phyloP scores from a whole-genome alignment of 108 stramenopile species.

The Ochromonas danica region DNA sequence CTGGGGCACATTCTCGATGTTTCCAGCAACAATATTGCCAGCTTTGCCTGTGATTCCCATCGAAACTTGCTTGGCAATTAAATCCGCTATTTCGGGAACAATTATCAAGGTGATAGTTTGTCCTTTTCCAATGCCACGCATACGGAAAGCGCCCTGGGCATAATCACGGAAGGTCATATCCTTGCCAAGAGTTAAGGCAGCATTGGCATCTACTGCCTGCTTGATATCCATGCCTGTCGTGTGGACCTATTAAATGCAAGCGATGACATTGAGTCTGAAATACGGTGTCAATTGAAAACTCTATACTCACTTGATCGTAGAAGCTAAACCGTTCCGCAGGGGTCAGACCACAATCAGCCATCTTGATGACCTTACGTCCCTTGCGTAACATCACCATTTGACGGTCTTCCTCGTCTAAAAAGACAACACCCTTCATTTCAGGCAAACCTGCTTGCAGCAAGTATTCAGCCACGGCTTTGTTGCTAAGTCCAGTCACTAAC shows the following conservation, averaged over 20 bases:
- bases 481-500: constrained; percentile 88
- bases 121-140: constrained; percentile 65
- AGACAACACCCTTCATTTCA: constrained; percentile 87
- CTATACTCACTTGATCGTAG: constrained; percentile 35
- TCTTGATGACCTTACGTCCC: constrained; percentile 76
- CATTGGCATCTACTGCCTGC: constrained; percentile 49
- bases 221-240: constrained; percentile 64
- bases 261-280: too few species aligned
- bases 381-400: constrained; percentile 81
- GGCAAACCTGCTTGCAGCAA: constrained; percentile 72
- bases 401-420: constrained; percentile 83
- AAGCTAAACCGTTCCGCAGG: constrained; percentile 45
- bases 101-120: constrained; percentile 48
- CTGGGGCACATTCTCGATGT: constrained; percentile 12
- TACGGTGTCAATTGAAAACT: too few species aligned
- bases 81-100: constrained; percentile 56
- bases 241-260: too few species aligned
- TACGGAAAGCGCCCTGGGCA: constrained; percentile 65
- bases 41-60: constrained; percentile 39
- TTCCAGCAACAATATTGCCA: not conserved
- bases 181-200: constrained; percentile 61
- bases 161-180: constrained; percentile 67
- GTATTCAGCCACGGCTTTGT: constrained; percentile 81
- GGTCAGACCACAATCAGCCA: constrained; percentile 76
- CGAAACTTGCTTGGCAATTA: constrained; percentile 45